Evolutionary conservation across 345 rosid species (phyloP).

Genomic region (Gynandropsis gynandra): DNA sequence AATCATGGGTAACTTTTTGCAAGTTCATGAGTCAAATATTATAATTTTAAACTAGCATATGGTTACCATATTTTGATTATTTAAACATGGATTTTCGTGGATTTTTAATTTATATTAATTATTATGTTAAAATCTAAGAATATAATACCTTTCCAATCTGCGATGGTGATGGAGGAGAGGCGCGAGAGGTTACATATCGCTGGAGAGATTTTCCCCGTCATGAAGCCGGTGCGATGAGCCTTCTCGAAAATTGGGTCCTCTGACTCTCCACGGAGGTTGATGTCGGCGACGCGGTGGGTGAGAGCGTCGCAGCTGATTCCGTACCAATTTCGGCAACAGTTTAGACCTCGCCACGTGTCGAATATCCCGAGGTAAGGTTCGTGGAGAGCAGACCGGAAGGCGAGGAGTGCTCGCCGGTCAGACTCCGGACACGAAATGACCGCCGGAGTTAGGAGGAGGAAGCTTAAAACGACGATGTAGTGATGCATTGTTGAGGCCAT

Average conservation of each 20-base stretch:
- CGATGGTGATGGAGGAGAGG: conserved; percentile 61
- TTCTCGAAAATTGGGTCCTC: conserved; percentile 69
- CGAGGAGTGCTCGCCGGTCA: conserved; percentile 60
- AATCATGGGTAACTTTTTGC: no score
- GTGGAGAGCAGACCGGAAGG: conserved; percentile 56
- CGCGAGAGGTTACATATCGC: conserved; percentile 50
- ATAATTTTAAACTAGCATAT: no score
- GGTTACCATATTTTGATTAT: no score
- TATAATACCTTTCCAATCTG: conserved; percentile 81
- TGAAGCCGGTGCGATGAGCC: conserved; percentile 59
- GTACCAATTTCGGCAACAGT: conserved; percentile 90
- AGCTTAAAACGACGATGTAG: conserved; percentile 22
- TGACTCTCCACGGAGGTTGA: conserved; percentile 86
- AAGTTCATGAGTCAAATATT: no score
- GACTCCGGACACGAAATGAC: conserved; percentile 62
- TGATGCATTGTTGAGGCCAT: conserved; percentile 11
- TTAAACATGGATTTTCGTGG: no score
- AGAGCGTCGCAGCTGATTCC: conserved; percentile 75
- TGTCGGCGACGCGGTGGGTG: conserved; percentile 65
- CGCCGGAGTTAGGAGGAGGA: conserved; percentile 29
- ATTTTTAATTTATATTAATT: no score
- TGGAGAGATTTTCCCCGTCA: conserved; percentile 68
- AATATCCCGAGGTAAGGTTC: conserved; percentile 70
- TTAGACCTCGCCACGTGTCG: conserved; percentile 68
- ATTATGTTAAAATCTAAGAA: no score